phyloP scores from a whole-genome alignment of 768 basidiomycete species.

The Leccinum arenicola region DNA sequence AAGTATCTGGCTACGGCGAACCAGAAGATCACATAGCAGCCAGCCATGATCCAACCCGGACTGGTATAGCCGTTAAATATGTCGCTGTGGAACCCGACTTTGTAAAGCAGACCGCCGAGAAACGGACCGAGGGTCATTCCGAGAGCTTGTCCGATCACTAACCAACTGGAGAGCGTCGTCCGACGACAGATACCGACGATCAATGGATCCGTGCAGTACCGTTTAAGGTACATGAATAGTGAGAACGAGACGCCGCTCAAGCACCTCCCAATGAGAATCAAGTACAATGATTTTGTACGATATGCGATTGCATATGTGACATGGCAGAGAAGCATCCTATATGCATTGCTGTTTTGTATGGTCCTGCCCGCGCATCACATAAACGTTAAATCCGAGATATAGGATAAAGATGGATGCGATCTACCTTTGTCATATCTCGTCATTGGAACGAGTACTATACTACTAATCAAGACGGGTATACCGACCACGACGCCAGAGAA shows the following conservation, averaged over 20 bases:
- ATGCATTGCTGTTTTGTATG: slow-evolving; percentile 54
- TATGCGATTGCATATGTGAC: slow-evolving; percentile 64
- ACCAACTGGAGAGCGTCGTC: slow-evolving; percentile 38
- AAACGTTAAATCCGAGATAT: neutral
- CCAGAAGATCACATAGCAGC: slow-evolving; percentile 23
- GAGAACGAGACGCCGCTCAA: slow-evolving; percentile 60
- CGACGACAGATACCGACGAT: slow-evolving; percentile 55
- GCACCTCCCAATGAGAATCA: slow-evolving; percentile 70
- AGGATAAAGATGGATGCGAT: neutral
- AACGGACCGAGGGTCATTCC: neutral
- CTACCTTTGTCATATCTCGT: slow-evolving; percentile 54
- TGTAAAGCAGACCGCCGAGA: slow-evolving; percentile 39
- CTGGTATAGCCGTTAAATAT: slow-evolving; percentile 70
- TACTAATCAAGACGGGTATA: slow-evolving; percentile 63
- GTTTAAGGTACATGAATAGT: slow-evolving; percentile 65
- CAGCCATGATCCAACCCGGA: slow-evolving; percentile 55
- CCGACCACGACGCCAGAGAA: slow-evolving; percentile 68
- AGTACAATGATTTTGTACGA: slow-evolving; percentile 54
- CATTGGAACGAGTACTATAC: slow-evolving; percentile 54
- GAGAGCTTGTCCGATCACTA: slow-evolving; percentile 53
- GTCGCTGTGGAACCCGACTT: slow-evolving; percentile 51
- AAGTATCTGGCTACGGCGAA: slow-evolving; percentile 7
- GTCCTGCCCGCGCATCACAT: slow-evolving; percentile 37
- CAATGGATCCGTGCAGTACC: slow-evolving; percentile 60
- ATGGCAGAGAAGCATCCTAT: slow-evolving; percentile 48